Base-by-base conservation (phyloP, 2,329 filamentous ascomycete genomes). In the Ceratocystiopsis sp. region DNA sequence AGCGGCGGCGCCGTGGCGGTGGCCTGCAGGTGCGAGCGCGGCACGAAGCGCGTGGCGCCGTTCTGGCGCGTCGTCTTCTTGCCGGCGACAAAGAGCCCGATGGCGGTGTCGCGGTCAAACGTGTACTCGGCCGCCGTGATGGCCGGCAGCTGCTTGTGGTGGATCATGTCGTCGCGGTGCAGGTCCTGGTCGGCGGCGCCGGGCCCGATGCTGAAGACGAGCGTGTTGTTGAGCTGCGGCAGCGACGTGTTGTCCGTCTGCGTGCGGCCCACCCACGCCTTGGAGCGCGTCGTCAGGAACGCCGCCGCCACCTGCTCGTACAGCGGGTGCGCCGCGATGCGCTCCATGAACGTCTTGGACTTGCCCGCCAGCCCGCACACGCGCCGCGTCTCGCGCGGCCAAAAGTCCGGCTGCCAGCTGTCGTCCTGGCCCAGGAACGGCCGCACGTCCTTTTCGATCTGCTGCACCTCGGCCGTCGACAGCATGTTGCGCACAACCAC, bases 41-140 rank as follows among this genome's bases (percentile, higher is more conserved):
- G 60, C 25, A 63, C 55, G 44, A 61, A 53, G 7, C 57, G 48
- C 7, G 59, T 62, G 15, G 58, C 60, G 2, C 60, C 59, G 44
- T 62, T 62, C 15, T 49, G 40, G 7, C 45, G 46, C 1, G 57
- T 60, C 7, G 42, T 46, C 41, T 39, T 35, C 41, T 53, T 59
- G 7, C 52, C 59, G 0, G 55, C 59, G 7, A 62, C 55, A 43
- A 61, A 61, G 21, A 60, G 53, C 32, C 57, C 55, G 25, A 55
- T 52, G 7, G 48, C 51, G 12, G 46, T 43, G 41, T 57, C 55
- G 1, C 51, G 49, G 38, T 52, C 52, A 3, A 53, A 33, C 15
- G 38, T 25, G 38, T 48, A 32, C 18, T 40, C 35, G 4, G 35
- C 40, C n/a, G 19, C 4, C 19, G 19, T 21, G 19, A 40, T 19